phyloP scores from a whole-genome alignment of 2,329 filamentous ascomycete genomes.

The Reticulascus tulasneorum region DNA sequence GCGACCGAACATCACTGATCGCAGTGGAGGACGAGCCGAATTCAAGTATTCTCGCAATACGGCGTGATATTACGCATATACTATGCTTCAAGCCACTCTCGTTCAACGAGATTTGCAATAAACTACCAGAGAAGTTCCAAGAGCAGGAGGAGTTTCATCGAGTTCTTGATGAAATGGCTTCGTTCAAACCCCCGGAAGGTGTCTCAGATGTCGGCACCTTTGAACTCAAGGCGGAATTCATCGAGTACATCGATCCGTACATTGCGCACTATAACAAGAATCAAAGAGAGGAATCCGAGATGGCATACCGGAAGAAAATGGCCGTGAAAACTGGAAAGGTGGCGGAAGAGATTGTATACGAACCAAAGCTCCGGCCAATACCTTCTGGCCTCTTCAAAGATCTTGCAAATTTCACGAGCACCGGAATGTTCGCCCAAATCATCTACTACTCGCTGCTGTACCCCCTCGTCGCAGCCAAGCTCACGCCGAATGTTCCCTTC shows the following conservation, averaged over 20 bases:
- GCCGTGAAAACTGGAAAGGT: conserved; percentile 82
- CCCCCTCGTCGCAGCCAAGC: conserved; percentile 63
- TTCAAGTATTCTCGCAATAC: conserved; percentile 67
- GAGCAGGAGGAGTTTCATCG: conserved; percentile 85
- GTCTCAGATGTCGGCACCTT: conserved; percentile 91
- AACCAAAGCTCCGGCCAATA: conserved; percentile 77
- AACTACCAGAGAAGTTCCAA: conserved; percentile 82
- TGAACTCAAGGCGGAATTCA: conserved; percentile 79
- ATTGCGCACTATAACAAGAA: conserved; percentile 96
- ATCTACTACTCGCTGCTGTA: conserved; percentile 87
- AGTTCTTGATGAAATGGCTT: conserved; percentile 82
- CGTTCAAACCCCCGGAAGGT: conserved; percentile 85
- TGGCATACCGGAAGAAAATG: conserved; percentile 80
- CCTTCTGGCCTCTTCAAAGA: conserved; percentile 71
- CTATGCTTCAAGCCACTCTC: conserved; percentile 95
- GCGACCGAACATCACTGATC: conserved; percentile 78
- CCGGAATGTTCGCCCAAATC: conserved; percentile 82
- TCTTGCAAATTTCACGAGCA: conserved; percentile 75
- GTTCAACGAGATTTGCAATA: conserved; percentile 84
- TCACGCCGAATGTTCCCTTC: conserved; percentile 70
- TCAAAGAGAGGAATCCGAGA: conserved; percentile 91
- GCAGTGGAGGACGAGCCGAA: conserved; percentile 62
- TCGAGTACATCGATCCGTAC: conserved; percentile 90
- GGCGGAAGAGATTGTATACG: conserved; percentile 81
- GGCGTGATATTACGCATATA: conserved; percentile 87